Percentiles rank a stretch among this genome's conserved stretches.
These are phyloP conservation scores for Penstemon barbatus DNA, from an alignment of 257 asterid genomes.

Conservation along the genomic window DNA sequence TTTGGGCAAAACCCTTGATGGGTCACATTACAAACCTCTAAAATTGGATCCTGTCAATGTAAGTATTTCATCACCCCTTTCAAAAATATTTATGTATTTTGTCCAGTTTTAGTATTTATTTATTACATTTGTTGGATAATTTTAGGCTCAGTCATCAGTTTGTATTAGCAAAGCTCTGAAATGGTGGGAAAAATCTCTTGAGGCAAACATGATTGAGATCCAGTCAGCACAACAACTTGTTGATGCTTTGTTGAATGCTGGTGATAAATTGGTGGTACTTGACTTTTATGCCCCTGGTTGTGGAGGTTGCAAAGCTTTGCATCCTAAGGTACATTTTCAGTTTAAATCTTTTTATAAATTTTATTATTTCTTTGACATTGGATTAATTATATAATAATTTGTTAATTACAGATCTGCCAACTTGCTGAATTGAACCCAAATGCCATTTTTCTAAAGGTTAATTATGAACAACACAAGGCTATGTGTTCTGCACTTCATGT, in stretches of 20 bases:
- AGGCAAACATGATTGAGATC: constrained; percentile 84
- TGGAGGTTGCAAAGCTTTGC: constrained; percentile 93
- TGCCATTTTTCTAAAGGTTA: constrained; percentile 70
- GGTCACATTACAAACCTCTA: constrained; percentile 44
- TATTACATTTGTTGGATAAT: constrained; percentile 5
- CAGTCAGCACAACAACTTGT: constrained; percentile 65
- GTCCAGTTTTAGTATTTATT: background rate
- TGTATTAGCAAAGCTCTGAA: constrained; percentile 52
- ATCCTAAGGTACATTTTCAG: constrained; percentile 64
- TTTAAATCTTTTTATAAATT: background rate
- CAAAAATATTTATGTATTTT: background rate
- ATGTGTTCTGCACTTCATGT: constrained; percentile 79
- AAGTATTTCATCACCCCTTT: constrained; percentile 8
- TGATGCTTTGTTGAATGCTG: constrained; percentile 67
- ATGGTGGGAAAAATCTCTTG: constrained; percentile 90
- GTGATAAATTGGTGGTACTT: constrained; percentile 72
- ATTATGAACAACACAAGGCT: constrained; percentile 68
- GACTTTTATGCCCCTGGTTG: constrained; percentile 95
- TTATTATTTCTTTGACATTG: background rate
- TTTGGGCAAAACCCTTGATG: constrained; percentile 49
- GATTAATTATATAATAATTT: background rate
- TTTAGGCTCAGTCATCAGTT: constrained; percentile 60
- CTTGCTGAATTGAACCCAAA: constrained; percentile 74
- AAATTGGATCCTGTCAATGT: constrained; percentile 55
- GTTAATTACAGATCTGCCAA: constrained; percentile 69